Base-by-base conservation (phyloP, 2,329 filamentous ascomycete species). In the Ophiocordyceps camponoti-floridani region DNA sequence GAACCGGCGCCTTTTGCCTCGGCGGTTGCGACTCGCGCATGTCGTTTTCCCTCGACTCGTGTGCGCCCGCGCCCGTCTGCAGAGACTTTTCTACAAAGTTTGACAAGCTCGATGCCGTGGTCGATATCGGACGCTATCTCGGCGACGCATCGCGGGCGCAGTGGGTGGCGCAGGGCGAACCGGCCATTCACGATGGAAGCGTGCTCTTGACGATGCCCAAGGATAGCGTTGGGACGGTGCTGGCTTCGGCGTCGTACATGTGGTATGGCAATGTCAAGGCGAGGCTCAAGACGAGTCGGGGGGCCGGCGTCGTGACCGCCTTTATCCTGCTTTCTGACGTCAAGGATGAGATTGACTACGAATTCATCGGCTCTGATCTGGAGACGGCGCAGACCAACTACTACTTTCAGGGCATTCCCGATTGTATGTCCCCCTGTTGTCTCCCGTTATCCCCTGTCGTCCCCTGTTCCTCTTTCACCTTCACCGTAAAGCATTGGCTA, bases 261-360 rank as follows among this genome's bases (percentile, higher is more conserved):
- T 96, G 91, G 91, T 98, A 96, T 62, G 91, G 91, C 58, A 94
- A 84, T 62, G 80, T 94, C 55, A 83, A 82, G 61, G 86, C 85
- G 45, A 83, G 69, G 46, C 69, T 96, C 62, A 91, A 86, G 70
- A 89, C 87, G 0, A 82, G 81, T 51, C 79, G 84, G 56, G 88
- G 87, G 47, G 66, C 70, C 41, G 91, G 91, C 70, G 91, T 98
- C 19, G 83, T 98, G n/a, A 93, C 87, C 2, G 89, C 87, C 28
- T 98, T 98, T 60, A 98, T 98, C 60, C 70, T 96, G 57, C 77
- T 95, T 62, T 88, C 84, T 33, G 89, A 96, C 56, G 83, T 93
- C 57, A 94, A 95, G 72, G 91, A 98, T 58, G 91, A 98, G 64
- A 94, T 98, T 56, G 91, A 98, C 66, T 96, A 86, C 60, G 91